Evolutionary conservation across 1,284 basidiomycete genomes (phyloP), one percentile per base, ranked within the genome.

Genomic region (Chiua sp.): DNA sequence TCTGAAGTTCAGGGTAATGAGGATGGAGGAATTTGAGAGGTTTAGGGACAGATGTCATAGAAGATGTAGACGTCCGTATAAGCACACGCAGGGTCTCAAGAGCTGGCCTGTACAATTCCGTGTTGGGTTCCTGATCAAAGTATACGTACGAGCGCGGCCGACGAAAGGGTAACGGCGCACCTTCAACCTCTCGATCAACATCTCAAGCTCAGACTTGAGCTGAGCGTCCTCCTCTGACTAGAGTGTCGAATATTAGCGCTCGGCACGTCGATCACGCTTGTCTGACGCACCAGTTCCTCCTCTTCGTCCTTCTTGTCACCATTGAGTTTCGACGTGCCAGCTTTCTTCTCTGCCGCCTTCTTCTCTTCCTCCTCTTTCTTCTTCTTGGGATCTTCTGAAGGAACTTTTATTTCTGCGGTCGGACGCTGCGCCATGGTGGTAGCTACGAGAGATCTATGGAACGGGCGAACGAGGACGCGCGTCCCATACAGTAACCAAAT

Each of bases 1-100:
- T 79, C 74, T 96, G 93, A 56, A 99, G 83, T 63, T 91, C 92
- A 47, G 92, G 92, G 75, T 98, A 99, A 73, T 96, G 92, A 32
- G 96, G 97, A 62, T 96, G 90, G 52, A 99, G 86, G 80, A 99
- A 99, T 79, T 99, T 99, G 64, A 99, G 86, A 39, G 98, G 98
- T 81, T 99, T 99, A 4, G 98, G 98, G 16, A 99, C 98, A 18
- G 94, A 97, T n/a, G 98, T 99, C 97, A 99, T 98, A 10, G 96
- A 98, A 23, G 94, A 97, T 6, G 98, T 99, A 26, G 96, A 96
- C 6, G 98, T 98, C 71, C 95, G 84, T 71, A 99, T 99, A 46
- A 99, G 82, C 26, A 93, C 97, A 59, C 97, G 87, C 20, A 99
- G 83, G 3, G 94, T 95, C 79, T 99, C 98, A 35, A 99, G 84